phyloP scores from a whole-genome alignment of 257 asterid species.

The Ilex asprella region DNA sequence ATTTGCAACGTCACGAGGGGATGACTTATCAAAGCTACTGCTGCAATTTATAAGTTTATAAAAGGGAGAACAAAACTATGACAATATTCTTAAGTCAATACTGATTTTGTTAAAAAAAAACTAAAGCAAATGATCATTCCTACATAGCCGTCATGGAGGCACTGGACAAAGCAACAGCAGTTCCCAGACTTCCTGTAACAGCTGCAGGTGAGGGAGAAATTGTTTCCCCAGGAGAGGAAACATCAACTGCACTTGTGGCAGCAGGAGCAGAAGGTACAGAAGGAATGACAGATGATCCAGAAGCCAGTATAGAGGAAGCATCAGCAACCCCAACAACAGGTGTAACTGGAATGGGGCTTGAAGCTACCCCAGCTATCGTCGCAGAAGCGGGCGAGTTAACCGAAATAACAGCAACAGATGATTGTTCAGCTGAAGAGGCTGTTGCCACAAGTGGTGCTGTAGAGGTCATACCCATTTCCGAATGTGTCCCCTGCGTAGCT shows the following conservation, averaged over 20 bases:
- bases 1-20: conserved; percentile 34
- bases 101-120: conserved; percentile 2
- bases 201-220: conserved; percentile 45
- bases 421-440: conserved; percentile 40
- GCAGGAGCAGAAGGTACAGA: conserved; percentile 34
- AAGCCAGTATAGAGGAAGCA: conserved; percentile 36
- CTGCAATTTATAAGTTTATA: conserved; percentile 18
- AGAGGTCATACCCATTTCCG: conserved; percentile 33
- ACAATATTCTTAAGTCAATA: conserved; percentile 9
- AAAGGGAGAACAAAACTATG: background rate
- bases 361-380: conserved; percentile 33
- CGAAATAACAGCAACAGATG: conserved; percentile 36
- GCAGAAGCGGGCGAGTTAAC: conserved; percentile 36
- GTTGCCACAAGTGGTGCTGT: conserved; percentile 32
- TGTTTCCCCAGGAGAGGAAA: conserved; percentile 35
- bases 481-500: conserved; percentile 43
- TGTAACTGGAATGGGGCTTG: conserved; percentile 51
- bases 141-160: conserved; percentile 31
- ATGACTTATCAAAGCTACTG: conserved; percentile 33
- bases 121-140: conserved; percentile 11
- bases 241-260: conserved; percentile 29
- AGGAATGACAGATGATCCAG: conserved; percentile 51
- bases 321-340: conserved; percentile 43
- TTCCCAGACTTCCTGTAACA: conserved; percentile 32
- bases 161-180: conserved; percentile 29